Evolutionary conservation across 495 filamentous ascomycete genomes (phyloP), one percentile per base, ranked within the genome.

Genomic region (Neurospora pannonica): DNA sequence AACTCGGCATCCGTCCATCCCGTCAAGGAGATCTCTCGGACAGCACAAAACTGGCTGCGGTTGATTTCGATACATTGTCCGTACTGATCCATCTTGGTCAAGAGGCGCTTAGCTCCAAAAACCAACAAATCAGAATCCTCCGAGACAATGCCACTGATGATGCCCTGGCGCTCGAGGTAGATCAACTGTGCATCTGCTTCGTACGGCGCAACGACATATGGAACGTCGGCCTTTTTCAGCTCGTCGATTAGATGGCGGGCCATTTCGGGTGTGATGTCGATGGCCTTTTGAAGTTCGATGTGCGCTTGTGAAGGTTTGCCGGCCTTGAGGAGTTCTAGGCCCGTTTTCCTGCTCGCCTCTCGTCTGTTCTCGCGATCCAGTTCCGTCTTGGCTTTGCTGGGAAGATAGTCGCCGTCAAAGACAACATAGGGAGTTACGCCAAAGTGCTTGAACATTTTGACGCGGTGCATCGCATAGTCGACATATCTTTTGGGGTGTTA

Each of bases 91-190:
- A 99, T 86, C 83, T 99, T 99, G 7, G 97, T 98, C 42, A 99
- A 81, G 13, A 99, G 86, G 46, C 93, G 86, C 80, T 93, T 94
- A 0, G 94, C 94, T 19, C 97, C 97, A 79, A 98, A 99, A 3
- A 98, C 97, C 28, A 99, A 83, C 71, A 99, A 84, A 83, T 99
- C 97, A 2, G 97, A 99, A 81, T 99, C 97, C 78, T 99, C 97
- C 0, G 95, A 97, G 48, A 99, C 86, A 72, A 98, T 96, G 2
- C 93, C 97, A 75, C 90, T 85, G 75, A 97, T 92, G 54, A 92
- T 82, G 0, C 94, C 94, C 62, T 92, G 88, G 28, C 90, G 90
- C 81, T 99, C 97, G 13, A 99, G 85, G 78, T 98, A 99, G 17
- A 92, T 95, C 72, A 99, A 86, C 83, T 99, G 97, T 7, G 96